Percentiles rank a stretch among this genome's conserved stretches.
Conservation (phyloP, 768 basidiomycete species). For the Neoboletus subvelutipes region DNA sequence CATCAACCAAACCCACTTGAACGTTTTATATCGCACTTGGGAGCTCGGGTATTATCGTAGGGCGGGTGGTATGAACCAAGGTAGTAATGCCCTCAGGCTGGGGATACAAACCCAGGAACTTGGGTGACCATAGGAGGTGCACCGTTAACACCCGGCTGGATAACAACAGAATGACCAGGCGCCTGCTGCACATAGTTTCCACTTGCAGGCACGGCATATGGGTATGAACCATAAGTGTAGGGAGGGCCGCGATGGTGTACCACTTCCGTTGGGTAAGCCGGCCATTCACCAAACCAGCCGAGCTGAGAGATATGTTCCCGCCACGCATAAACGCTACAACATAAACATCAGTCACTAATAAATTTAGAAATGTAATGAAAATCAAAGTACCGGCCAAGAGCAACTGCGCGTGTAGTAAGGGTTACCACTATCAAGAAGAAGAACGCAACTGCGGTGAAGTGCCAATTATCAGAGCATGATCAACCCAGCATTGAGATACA, state of each 20-base stretch:
- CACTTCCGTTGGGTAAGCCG: conserved; percentile 47
- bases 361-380: neutral
- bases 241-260: conserved; percentile 22
- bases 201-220: conserved; percentile 22
- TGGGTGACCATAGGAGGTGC: conserved; percentile 61
- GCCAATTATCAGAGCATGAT: neutral
- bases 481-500: conserved; percentile 18
- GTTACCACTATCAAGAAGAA: conserved; percentile 57
- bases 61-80: neutral
- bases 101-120: conserved; percentile 41
- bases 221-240: conserved; percentile 37
- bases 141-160: conserved; percentile 66
- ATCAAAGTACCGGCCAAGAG: conserved; percentile 29
- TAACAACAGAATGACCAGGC: conserved; percentile 63
- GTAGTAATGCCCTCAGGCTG: conserved; percentile 11
- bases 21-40: neutral
- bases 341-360: neutral
- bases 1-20: neutral
- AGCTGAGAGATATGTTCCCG: conserved; percentile 49
- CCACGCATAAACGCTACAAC: conserved; percentile 32
- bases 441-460: conserved; percentile 35
- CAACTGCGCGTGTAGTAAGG: conserved; percentile 46
- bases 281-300: conserved; percentile 74
- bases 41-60: neutral
- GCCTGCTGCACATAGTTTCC: conserved; percentile 45